Base-by-base conservation (phyloP, 345 rosid species). In the Gossypium longicalyx region DNA sequence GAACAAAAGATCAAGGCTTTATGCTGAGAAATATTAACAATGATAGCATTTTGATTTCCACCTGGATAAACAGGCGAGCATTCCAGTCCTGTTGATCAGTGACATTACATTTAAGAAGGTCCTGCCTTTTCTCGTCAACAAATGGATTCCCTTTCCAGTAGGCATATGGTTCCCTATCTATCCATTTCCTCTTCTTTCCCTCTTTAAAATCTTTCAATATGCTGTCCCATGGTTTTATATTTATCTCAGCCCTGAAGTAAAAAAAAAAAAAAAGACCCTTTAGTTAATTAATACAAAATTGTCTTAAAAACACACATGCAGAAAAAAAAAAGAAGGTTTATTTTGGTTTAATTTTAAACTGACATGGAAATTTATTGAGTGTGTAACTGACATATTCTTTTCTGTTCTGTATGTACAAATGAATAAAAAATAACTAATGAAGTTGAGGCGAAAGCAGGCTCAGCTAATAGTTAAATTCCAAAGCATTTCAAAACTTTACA, bases 71-170 rank as follows among this genome's bases (percentile, higher is more conserved):
- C 20, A 93, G 75, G 52, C 91, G 89, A 74, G 96, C 96, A 80
- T 91, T 89, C 98, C 98, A 91, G 78, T 93, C 97, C 2, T 85
- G 83, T 19, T 63, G 34, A 7, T 83, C 76, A 1, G 95, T 85
- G 77, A 86, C 63, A 52, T 91, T 86, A 76, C 98, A 93, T 12
- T 70, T 87, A 67, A 91, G 87, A 44, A 91, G 92, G 71, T 93
- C 89, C 62, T 48, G 72, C 71, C 98, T 87, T 3, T 78, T 83
- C 27, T 73, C 75, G 9, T 83, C 80, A 10, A 90, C 93, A 49
- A 77, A 74, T 51, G 95, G 95, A 68, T 93, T 93, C 9, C 98
- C 98, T 56, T 88, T 93, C 98, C 98, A 93, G 66, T 88, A 91
- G 2, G 98, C 98, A 56, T 89, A 85, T 20, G 93, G 89, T 43